These are phyloP conservation scores for Aspergillus conjunctus DNA, from an alignment of 495 filamentous ascomycete genomes.

Conservation along the genomic window DNA sequence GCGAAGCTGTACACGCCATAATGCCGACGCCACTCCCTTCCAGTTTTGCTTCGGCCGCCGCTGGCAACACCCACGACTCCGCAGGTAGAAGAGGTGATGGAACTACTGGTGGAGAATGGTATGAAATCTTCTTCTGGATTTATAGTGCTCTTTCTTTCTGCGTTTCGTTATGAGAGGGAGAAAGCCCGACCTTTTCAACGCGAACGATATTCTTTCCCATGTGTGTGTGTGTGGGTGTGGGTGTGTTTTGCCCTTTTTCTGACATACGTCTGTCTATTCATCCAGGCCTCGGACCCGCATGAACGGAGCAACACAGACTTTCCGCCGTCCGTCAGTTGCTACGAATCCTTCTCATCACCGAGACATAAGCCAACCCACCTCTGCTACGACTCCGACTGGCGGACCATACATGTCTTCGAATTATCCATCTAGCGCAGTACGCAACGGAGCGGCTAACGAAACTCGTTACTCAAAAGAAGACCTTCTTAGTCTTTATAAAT, in stretches of 20 bases:
- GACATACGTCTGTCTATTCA: background rate
- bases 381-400: constrained; percentile 52
- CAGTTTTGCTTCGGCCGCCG: constrained; percentile 82
- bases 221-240: no score
- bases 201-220: no score
- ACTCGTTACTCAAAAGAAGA: constrained; percentile 81
- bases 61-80: constrained; percentile 66
- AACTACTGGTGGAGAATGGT: constrained; percentile 60
- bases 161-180: background rate
- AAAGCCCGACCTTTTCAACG: no score
- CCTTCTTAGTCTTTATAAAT: constrained; percentile 73
- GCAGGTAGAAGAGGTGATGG: constrained; percentile 56
- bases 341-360: constrained; percentile 57
- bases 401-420: constrained; percentile 60
- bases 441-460: constrained; percentile 58
- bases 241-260: background rate
- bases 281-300: constrained; percentile 65
- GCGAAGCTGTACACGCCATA: constrained; percentile 29
- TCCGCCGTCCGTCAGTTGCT: constrained; percentile 78
- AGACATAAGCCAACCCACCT: constrained; percentile 51
- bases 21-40: constrained; percentile 81
- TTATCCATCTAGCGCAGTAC: constrained; percentile 44
- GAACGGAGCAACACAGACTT: constrained; percentile 82
- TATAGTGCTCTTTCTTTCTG: constrained; percentile 14
- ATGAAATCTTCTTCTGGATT: constrained; percentile 25